phyloP scores from a whole-genome alignment of 163 green algal species.

The Scenedesmus sp. region DNA sequence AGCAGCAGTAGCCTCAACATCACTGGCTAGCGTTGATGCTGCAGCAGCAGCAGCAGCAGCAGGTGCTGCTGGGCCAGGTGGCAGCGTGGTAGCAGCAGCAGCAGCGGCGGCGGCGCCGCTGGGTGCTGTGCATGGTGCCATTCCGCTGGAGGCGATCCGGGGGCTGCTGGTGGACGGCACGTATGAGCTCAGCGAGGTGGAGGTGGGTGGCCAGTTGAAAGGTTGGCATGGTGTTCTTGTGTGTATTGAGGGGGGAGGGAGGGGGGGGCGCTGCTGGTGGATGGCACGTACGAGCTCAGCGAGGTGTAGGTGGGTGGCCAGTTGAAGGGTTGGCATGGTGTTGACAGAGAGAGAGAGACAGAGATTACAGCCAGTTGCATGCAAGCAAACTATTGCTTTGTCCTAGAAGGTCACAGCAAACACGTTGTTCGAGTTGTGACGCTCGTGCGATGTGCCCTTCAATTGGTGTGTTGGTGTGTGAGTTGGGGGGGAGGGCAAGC shows the following conservation, averaged over 20 bases:
- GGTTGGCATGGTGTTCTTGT: neutral
- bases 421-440: no score
- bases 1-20: neutral
- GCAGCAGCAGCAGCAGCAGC: neutral
- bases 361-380: no score
- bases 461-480: neutral
- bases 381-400: no score
- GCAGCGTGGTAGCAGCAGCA: neutral
- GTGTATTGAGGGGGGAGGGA: no score
- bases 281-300: neutral
- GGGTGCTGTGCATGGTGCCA: no score
- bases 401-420: no score
- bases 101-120: neutral
- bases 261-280: neutral
- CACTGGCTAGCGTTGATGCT: conserved; percentile 25
- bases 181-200: conserved; percentile 44
- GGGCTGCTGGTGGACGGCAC: conserved; percentile 25
- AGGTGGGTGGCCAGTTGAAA: conserved; percentile 1
- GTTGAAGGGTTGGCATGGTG: neutral
- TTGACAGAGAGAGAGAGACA: no score
- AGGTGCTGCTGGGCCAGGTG: neutral
- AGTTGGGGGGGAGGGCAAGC: no score
- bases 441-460: no score
- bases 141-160: conserved; percentile 45
- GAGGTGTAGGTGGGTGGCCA: neutral